Evolutionary conservation across 2,329 filamentous ascomycete genomes (phyloP), one percentile per base, ranked within the genome.

Genomic region (Fusarium bactridioides): DNA sequence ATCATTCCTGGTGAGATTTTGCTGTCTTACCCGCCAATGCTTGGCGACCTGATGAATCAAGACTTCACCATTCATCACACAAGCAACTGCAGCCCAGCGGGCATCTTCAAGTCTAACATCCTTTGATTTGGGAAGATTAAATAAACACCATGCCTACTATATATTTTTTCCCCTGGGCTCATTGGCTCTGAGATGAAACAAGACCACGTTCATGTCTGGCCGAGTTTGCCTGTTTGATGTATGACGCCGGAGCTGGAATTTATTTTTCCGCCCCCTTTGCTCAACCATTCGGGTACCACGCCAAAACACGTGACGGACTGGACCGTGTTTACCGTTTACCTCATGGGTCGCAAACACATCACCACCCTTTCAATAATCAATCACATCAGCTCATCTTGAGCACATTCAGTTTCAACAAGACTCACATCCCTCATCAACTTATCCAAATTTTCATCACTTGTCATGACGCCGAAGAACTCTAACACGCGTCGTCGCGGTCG

Each of bases 241-340:
- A 40, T 40, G 15, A 54, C 29, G 21, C 38, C 53, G 57, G 57
- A 55, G 57, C 57, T 60, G 45, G 57, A 33, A 40, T 35, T 61
- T 31, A 55, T 56, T 61, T 61, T 55, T 61, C 57, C 57, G 57
- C 23, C 57, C 45, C n/a, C 23, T 33, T 19, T 47, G 29, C n/a
- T 31, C 18, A 60, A 12, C 45, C 35, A n/a, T 53, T 53, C 50
- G 50, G 50, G 23, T 27, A 33, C 57, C 27, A 54, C 57, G 57
- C 57, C 35, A 61, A 33, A 35, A 35, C 57, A 61, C 57, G 57
- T 61, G 57, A 54, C 37, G 4, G 4, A 25, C 35, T 55, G 37
- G 50, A 40, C 27, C 37, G 37, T 61, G 50, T 61, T 56, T 43
- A 61, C 48, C 48, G 29, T 61, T 56, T 61, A 56, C 48, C 48